Conservation (phyloP, 1,284 basidiomycete species). For the Phellinidium pouzarii region DNA sequence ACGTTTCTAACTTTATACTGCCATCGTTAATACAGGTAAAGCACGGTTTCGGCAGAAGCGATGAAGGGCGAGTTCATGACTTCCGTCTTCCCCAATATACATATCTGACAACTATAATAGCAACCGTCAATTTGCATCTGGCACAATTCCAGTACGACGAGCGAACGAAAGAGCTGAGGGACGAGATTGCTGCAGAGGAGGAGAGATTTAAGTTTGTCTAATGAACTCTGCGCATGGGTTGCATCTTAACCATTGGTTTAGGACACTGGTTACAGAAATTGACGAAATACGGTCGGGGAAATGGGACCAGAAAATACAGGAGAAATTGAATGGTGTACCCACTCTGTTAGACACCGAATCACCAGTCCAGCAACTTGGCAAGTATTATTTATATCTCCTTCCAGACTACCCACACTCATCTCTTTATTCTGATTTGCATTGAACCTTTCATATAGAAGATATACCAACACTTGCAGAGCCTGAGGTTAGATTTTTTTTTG, state of each 20-base stretch:
- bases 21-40: background rate
- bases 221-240: background rate
- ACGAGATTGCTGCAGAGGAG: conserved; percentile 67
- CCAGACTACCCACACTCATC: background rate
- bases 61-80: conserved; percentile 25
- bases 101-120: conserved; percentile 25
- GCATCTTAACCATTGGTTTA: conserved; percentile 24
- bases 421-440: background rate
- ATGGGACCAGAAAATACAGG: conserved; percentile 44
- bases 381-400: background rate
- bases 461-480: background rate
- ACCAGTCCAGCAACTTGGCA: background rate
- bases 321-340: background rate
- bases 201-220: conserved; percentile 60
- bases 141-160: conserved; percentile 67
- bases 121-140: conserved; percentile 52
- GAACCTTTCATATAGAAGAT: background rate
- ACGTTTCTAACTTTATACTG: background rate
- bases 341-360: background rate
- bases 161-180: conserved; percentile 64
- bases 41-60: conserved; percentile 15
- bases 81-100: background rate
- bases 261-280: conserved; percentile 58
- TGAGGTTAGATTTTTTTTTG: background rate
- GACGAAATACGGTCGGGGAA: conserved; percentile 66